A percentile compares a stretch with the other conserved stretches of the same genome.
phyloP scores from a whole-genome alignment of 2,329 filamentous ascomycete species.

The Paraphaeosphaeria minitans region DNA sequence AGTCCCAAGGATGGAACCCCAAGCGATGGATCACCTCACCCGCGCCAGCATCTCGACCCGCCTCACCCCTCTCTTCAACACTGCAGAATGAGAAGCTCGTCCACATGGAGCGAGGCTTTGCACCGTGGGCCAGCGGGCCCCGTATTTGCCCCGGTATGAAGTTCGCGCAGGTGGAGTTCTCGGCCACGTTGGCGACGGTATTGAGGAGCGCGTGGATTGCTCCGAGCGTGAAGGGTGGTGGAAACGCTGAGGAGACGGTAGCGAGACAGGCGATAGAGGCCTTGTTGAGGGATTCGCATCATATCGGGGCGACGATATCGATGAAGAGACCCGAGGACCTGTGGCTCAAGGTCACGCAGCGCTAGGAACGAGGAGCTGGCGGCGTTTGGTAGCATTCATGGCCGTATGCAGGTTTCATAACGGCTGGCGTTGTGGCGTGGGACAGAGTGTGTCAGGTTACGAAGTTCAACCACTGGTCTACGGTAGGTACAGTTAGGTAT shows the following conservation, averaged over 20 bases:
- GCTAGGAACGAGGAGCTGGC: constrained; percentile 5
- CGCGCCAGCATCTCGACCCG: not conserved
- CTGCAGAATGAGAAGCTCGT: constrained; percentile 7
- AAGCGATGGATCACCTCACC: constrained; percentile 39
- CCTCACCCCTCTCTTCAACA: not conserved
- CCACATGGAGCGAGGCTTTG: constrained; percentile 33
- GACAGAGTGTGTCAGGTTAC: too few species aligned
- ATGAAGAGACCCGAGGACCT: constrained; percentile 19
- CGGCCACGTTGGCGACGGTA: constrained; percentile 48
- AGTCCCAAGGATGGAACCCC: constrained; percentile 36
- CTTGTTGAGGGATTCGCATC: constrained; percentile 19
- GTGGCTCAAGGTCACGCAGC: constrained; percentile 15
- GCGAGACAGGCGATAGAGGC: constrained; percentile 13
- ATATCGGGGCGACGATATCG: constrained; percentile 21
- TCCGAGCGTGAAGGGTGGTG: constrained; percentile 5
- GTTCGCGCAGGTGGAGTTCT: constrained; percentile 62
- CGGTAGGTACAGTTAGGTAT: too few species aligned
- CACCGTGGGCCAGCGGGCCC: constrained; percentile 57
- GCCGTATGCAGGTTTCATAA: not conserved
- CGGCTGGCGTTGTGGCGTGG: not conserved
- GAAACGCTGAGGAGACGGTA: not conserved
- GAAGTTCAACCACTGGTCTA: too few species aligned
- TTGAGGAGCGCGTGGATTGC: constrained; percentile 17
- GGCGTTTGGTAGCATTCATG: not conserved
- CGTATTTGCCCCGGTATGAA: constrained; percentile 60